A percentile compares a stretch with the other conserved stretches of the same genome.
Conservation (phyloP, 2,329 filamentous ascomycete species). For the Ambrosiella xylebori region DNA sequence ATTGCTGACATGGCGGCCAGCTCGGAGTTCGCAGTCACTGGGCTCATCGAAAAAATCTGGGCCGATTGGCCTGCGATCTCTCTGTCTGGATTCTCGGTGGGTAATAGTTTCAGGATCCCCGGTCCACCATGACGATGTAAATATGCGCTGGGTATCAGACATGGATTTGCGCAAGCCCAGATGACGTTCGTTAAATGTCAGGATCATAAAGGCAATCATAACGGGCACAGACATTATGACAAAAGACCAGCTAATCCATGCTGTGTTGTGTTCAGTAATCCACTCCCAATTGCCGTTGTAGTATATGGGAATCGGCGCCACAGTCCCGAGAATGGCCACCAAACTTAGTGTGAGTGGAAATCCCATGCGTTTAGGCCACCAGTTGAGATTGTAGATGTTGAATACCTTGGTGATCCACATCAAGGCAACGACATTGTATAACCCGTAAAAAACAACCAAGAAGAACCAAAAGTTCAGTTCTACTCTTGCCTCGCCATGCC, state of each 20-base stretch:
- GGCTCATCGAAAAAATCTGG: constrained; percentile 12
- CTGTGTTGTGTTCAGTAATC: constrained; percentile 44
- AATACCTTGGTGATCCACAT: constrained; percentile 58
- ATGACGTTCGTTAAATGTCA: constrained; percentile 46
- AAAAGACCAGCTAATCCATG: constrained; percentile 54
- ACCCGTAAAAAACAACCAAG: constrained; percentile 50
- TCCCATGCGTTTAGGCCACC: constrained; percentile 49
- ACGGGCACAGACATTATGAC: constrained; percentile 53
- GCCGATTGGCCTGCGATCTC: constrained; percentile 18
- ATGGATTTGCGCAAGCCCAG: constrained; percentile 41
- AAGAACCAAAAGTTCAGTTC: constrained; percentile 59
- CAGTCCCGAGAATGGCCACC: constrained; percentile 42
- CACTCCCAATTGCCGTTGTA: constrained; percentile 33
- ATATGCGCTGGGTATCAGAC: constrained; percentile 50
- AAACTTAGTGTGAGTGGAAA: constrained; percentile 46
- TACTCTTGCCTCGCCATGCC: constrained; percentile 45
- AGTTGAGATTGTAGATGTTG: constrained; percentile 54
- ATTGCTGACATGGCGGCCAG: constrained; percentile 1
- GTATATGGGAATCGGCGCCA: constrained; percentile 43
- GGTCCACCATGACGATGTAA: constrained; percentile 49
- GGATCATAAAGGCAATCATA: constrained; percentile 45
- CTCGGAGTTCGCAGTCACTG: not conserved
- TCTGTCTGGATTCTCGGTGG: constrained; percentile 24
- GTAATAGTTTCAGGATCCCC: constrained; percentile 35
- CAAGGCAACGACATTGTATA: constrained; percentile 49